Percentiles rank a stretch among this genome's conserved stretches.
Conservation (phyloP, 2,329 filamentous ascomycete species). For the Stachybotrys echinatus region DNA sequence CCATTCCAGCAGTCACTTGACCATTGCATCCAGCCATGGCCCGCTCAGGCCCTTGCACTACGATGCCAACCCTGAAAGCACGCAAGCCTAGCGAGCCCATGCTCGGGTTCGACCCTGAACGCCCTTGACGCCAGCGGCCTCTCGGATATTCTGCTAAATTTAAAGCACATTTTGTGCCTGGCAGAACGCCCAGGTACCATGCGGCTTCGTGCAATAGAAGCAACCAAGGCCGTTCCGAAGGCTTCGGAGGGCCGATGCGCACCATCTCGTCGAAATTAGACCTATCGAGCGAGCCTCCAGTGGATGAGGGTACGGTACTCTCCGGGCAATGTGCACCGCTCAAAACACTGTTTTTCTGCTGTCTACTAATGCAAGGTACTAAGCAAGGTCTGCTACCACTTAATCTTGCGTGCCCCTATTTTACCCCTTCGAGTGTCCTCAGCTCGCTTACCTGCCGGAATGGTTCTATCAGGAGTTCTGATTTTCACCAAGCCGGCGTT, state of each 20-base stretch:
- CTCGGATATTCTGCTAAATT: background rate
- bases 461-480: no score
- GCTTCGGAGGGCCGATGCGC: background rate
- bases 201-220: background rate
- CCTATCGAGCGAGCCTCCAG: background rate
- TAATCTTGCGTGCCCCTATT: no score
- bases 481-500: no score
- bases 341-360: no score
- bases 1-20: slow-evolving; percentile 3
- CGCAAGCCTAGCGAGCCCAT: background rate
- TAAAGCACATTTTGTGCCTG: background rate
- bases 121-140: background rate
- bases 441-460: no score
- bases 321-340: no score
- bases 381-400: no score
- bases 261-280: background rate
- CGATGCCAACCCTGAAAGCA: background rate
- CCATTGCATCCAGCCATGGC: background rate
- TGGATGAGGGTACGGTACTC: no score
- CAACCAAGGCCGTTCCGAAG: no score
- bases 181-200: background rate
- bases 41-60: background rate
- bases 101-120: background rate
- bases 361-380: no score
- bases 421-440: no score